These are phyloP conservation scores for Tetrapisispora nanseiensis DNA, from an alignment of 805 yeast species.

Conservation along the genomic window DNA sequence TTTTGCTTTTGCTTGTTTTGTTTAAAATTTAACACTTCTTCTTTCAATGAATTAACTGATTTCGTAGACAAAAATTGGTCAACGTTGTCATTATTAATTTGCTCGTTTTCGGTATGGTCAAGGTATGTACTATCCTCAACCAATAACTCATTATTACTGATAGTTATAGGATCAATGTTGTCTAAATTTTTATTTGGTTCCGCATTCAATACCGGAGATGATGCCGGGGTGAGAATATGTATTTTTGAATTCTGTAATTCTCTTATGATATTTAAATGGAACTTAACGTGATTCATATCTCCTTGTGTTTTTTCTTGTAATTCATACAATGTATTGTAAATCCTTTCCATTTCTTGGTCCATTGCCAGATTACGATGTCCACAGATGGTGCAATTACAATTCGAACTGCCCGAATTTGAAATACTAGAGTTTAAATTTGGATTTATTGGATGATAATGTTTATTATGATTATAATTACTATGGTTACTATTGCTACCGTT, in stretches of 20 bases:
- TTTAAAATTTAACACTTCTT: slow-evolving; percentile 28
- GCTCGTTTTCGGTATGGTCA: slow-evolving; percentile 16
- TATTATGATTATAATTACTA: neutral
- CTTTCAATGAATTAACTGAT: slow-evolving; percentile 21
- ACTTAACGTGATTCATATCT: slow-evolving; percentile 25
- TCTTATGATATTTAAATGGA: slow-evolving; percentile 27
- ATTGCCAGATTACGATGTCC: slow-evolving; percentile 62
- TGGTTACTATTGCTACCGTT: neutral
- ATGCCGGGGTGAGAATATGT: slow-evolving; percentile 1
- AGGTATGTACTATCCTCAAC: neutral
- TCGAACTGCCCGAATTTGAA: slow-evolving; percentile 2
- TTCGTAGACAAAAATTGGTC: slow-evolving; percentile 9
- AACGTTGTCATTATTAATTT: slow-evolving; percentile 14
- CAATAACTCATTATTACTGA: neutral
- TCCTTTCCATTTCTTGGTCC: slow-evolving; percentile 65
- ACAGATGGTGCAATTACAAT: slow-evolving; percentile 68
- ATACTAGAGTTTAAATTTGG: neutral
- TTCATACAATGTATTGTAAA: slow-evolving; percentile 60
- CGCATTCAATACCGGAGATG: neutral
- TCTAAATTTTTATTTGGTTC: neutral
- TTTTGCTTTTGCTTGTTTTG: slow-evolving; percentile 14
- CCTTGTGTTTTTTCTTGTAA: slow-evolving; percentile 33
- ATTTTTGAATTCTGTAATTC: slow-evolving; percentile 23
- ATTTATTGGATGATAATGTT: neutral
- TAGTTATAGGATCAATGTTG: neutral